Percentiles rank a stretch among this genome's conserved stretches.
Conservation (phyloP, 352 stramenopile genomes). For the Phytophthora agathidicida region DNA sequence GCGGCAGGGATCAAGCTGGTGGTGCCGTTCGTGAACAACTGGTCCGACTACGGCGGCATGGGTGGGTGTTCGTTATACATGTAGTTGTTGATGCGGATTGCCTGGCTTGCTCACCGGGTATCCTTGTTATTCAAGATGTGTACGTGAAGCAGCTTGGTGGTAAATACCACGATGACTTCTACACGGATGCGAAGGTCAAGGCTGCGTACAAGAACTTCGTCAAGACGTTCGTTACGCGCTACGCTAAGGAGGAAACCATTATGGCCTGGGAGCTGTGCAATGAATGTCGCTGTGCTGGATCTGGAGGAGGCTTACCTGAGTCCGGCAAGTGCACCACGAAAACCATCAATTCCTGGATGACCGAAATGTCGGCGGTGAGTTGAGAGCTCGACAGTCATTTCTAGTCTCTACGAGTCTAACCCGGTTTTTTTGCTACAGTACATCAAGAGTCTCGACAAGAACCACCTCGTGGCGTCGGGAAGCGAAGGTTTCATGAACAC, state of each 20-base stretch:
- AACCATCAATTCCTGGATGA: conserved; percentile 36
- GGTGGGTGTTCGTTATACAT: too few relatives aligned
- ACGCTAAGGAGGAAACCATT: conserved; percentile 34
- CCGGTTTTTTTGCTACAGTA: conserved; percentile 14
- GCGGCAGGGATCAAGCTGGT: conserved; percentile 41
- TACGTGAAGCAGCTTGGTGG: conserved; percentile 37
- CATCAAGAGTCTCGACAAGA: conserved; percentile 41
- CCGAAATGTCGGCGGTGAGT: conserved; percentile 38
- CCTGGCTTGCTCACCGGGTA: too few relatives aligned
- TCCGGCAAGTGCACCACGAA: conserved; percentile 29
- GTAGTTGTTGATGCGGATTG: not conserved
- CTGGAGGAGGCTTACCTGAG: conserved; percentile 21
- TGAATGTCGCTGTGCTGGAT: conserved; percentile 36
- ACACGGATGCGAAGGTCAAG: conserved; percentile 37
- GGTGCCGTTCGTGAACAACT: conserved; percentile 44
- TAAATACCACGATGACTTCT: conserved; percentile 42
- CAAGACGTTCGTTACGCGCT: conserved; percentile 31
- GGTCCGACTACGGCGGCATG: conserved; percentile 43
- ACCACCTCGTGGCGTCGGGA: conserved; percentile 37
- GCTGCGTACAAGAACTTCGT: conserved; percentile 40
- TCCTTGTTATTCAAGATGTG: too few relatives aligned
- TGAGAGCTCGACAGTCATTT: not conserved
- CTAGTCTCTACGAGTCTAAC: not conserved
- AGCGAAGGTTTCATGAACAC: conserved; percentile 47
- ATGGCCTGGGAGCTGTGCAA: conserved; percentile 37